Evolutionary conservation across 2,329 filamentous ascomycete species (phyloP).

Genomic region (Aureobasidium sp.): DNA sequence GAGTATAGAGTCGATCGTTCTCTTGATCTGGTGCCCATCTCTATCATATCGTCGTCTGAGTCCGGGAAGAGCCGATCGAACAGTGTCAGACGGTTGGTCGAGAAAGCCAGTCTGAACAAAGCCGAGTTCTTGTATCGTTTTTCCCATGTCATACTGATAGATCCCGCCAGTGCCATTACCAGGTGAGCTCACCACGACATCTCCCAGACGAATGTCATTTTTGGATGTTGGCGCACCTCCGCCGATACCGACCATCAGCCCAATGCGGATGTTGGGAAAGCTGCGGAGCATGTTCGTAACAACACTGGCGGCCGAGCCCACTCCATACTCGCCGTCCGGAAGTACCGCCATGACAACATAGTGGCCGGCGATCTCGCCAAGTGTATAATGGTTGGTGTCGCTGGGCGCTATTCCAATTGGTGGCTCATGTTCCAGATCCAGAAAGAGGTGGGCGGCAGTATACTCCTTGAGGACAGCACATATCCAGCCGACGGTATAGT

Average conservation of each 20-base stretch:
- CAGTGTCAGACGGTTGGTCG: not conserved
- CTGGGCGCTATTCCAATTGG: not conserved
- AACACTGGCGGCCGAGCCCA: slow-evolving; percentile 20
- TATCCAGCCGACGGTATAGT: slow-evolving; percentile 21
- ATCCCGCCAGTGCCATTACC: slow-evolving; percentile 19
- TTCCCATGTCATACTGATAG: slow-evolving; percentile 24
- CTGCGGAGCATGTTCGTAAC: slow-evolving; percentile 19
- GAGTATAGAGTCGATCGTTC: not conserved
- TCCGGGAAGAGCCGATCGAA: not conserved
- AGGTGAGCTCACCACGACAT: slow-evolving; percentile 25
- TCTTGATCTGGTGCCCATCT: not conserved
- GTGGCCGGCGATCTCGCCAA: slow-evolving; percentile 27
- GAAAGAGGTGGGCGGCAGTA: not conserved
- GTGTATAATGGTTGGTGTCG: slow-evolving; percentile 26
- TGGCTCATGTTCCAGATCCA: not conserved
- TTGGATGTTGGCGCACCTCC: slow-evolving; percentile 22
- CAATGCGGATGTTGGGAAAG: slow-evolving; percentile 16
- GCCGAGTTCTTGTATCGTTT: slow-evolving; percentile 4
- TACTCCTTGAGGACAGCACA: slow-evolving; percentile 17
- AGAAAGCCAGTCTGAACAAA: not conserved
- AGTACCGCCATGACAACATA: slow-evolving; percentile 29
- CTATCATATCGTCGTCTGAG: not conserved
- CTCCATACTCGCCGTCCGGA: slow-evolving; percentile 22
- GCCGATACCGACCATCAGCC: slow-evolving; percentile 24
- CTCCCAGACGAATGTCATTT: slow-evolving; percentile 25